Percentiles rank a stretch among this genome's conserved stretches.
Evolutionary conservation across 2,329 filamentous ascomycete species (phyloP).

Genomic region (Elsinoe australis): DNA sequence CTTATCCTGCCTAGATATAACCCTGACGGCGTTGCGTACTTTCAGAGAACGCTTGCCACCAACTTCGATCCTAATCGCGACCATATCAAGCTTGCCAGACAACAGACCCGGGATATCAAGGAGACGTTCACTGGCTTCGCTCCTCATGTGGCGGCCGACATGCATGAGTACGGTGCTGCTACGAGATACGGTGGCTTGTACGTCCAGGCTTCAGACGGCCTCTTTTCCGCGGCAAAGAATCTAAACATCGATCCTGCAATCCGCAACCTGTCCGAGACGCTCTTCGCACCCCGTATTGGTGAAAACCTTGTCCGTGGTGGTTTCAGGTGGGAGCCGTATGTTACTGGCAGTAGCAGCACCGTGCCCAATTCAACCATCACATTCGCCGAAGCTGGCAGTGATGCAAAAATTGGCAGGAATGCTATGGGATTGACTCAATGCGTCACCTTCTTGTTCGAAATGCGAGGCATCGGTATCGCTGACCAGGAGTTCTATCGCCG

Average conservation of each 20-base stretch:
- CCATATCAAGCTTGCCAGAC: conserved; percentile 31
- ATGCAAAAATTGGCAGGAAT: conserved; percentile 34
- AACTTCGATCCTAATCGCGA: conserved; percentile 35
- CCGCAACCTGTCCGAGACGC: conserved; percentile 29
- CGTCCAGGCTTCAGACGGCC: conserved; percentile 31
- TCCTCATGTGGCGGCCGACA: conserved; percentile 32
- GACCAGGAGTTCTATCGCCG: conserved; percentile 31
- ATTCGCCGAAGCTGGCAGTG: conserved; percentile 31
- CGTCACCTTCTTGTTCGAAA: conserved; percentile 32
- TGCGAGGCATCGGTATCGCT: conserved; percentile 32
- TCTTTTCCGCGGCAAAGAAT: conserved; percentile 33
- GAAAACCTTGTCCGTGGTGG: conserved; percentile 25
- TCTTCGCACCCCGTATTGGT: conserved; percentile 31
- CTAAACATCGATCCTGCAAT: conserved; percentile 32
- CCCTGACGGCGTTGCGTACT: conserved; percentile 32
- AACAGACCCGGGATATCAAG: conserved; percentile 33
- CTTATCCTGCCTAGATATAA: conserved; percentile 33
- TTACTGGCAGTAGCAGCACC: conserved; percentile 25
- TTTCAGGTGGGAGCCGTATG: conserved; percentile 31
- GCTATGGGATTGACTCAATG: conserved; percentile 33
- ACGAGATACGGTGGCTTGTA: conserved; percentile 28
- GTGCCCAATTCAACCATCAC: conserved; percentile 24
- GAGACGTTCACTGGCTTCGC: conserved; percentile 27
- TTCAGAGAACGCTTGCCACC: conserved; percentile 31
- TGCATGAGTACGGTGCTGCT: conserved; percentile 32